Base-by-base conservation (phyloP, 495 filamentous ascomycete genomes). In the Elasticomyces elasticus region DNA sequence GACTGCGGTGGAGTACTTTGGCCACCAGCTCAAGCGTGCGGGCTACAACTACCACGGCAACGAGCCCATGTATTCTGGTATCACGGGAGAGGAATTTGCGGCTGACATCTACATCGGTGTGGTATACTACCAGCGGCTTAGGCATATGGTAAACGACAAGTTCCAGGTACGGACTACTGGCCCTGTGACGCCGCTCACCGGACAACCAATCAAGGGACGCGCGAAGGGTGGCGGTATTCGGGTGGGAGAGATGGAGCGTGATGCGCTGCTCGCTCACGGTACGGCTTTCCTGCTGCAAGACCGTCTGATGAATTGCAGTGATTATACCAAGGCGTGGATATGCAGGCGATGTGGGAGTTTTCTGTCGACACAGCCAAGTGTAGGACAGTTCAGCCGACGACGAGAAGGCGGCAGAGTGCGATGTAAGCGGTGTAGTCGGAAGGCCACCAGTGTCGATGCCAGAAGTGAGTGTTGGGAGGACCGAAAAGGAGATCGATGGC, bases 71-170 rank as follows among this genome's bases (percentile, higher is more conserved):
- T 98, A 98, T 71, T 86, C 80, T 37, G 92, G 92, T 13, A 91
- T 98, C 67, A 97, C 92, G 0, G 92, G 92, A 54, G 82, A 90
- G 62, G 92, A 97, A 69, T 82, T 98, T 19, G 79, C 83, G 23
- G 91, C 88, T 9, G 92, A 98, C 69, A 98, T 98, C 66, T 98
- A 94, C 55, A 81, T 96, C 56, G 92, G 92, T 23, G 79, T 95
- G 47, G 92, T 98, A 53, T 95, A 95, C 75, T 98, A 98, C 76
- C 92, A 98, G 68, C 83, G 92, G 65, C 76, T 98, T 47, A 78
- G 92, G 65, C 92, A 98, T 80, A 98, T 98, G 92, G 92, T 98
- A 20, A 95, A 95, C 76, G 92, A 98, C 69, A 98, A 98, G 70
- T 98, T 88, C 79, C 92, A 98, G 70, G 92, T 97, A 53, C 81